Evolutionary conservation across 192 early-diverging fungal species (phyloP), one percentile per base, ranked within the genome.

Genomic region (Funneliformis geosporum): DNA sequence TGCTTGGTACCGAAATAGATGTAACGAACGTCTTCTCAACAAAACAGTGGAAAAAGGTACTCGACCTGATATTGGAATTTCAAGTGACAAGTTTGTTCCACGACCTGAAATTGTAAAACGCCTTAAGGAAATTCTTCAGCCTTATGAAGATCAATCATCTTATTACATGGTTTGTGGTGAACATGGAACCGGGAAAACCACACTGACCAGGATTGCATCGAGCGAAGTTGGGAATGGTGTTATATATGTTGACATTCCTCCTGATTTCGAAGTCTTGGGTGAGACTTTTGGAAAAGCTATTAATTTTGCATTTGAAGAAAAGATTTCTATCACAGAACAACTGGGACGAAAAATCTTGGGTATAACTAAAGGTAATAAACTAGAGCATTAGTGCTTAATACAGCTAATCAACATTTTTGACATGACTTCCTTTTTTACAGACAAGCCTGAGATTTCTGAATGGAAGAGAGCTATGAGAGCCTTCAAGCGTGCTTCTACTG

Each of bases 121-220:
- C 1, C 65, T 78, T 40, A 33, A 69, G 3, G 42, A 64, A 42
- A 68, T 78, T 46, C 39, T 78, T 78, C 23, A 78, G 27, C 76
- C 62, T 7, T 10, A 12, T 40, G 21, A 47, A 66, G 8, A 14
- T 27, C 33, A 27, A 25, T 12, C 14, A 59, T 59, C 7, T 68
- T 78, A 78, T 28, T 5, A 33, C 11, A 12, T 68, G 25, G 28
- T 78, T 43, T 60, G 44, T 78, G 62, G 62, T 16, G 62, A 78
- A 40, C 76, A 68, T 23, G 62, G 76, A 50, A 78, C 62, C 0
- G 76, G 76, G 25, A 78, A 78, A 59, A 78, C 76, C 4, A 68
- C 12, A 43, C 23, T 78, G 38, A 66, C 43, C 40, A 78, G 8
- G 18, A 68, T 1, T 6, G 66, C 65, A 23, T 66, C 62, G 4